These are phyloP conservation scores for Torrubiellomyces zombiae DNA, from an alignment of 2,329 filamentous ascomycete species.

Conservation along the genomic window DNA sequence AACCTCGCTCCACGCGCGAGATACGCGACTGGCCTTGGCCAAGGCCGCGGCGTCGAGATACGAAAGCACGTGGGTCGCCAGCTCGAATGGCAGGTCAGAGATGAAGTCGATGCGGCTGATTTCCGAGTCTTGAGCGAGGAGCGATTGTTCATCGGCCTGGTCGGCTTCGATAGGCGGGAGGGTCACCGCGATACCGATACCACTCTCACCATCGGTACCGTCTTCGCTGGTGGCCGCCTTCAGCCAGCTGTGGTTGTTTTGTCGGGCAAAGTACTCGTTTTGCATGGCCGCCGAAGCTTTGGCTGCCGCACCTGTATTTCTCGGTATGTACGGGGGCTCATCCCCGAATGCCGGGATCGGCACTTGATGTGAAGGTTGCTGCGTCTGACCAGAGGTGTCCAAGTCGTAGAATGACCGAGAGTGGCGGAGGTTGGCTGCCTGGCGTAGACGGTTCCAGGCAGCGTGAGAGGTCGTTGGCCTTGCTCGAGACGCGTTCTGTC, in stretches of 20 bases:
- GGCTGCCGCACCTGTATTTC: slow-evolving; percentile 41
- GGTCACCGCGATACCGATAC: slow-evolving; percentile 43
- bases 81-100: slow-evolving; percentile 34
- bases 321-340: slow-evolving; percentile 44
- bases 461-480: slow-evolving; percentile 31
- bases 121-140: slow-evolving; percentile 16
- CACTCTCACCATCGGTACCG: slow-evolving; percentile 43
- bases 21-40: slow-evolving; percentile 31
- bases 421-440: slow-evolving; percentile 33
- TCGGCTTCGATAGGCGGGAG: slow-evolving; percentile 22
- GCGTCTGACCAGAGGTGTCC: slow-evolving; percentile 13
- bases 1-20: slow-evolving; percentile 28
- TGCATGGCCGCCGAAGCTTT: slow-evolving; percentile 44
- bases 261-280: slow-evolving; percentile 28
- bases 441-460: slow-evolving; percentile 33
- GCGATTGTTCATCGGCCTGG: slow-evolving; percentile 14
- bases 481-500: slow-evolving; percentile 10
- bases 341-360: slow-evolving; percentile 31
- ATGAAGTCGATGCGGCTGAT: slow-evolving; percentile 44
- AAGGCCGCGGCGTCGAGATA: slow-evolving; percentile 37
- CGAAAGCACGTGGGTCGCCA: slow-evolving; percentile 41
- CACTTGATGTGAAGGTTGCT: slow-evolving; percentile 14
- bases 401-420: slow-evolving; percentile 27
- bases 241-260: slow-evolving; percentile 25
- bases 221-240: slow-evolving; percentile 24